phyloP scores from a whole-genome alignment of 768 basidiomycete genomes.

The Phanerochaete carnosa region DNA sequence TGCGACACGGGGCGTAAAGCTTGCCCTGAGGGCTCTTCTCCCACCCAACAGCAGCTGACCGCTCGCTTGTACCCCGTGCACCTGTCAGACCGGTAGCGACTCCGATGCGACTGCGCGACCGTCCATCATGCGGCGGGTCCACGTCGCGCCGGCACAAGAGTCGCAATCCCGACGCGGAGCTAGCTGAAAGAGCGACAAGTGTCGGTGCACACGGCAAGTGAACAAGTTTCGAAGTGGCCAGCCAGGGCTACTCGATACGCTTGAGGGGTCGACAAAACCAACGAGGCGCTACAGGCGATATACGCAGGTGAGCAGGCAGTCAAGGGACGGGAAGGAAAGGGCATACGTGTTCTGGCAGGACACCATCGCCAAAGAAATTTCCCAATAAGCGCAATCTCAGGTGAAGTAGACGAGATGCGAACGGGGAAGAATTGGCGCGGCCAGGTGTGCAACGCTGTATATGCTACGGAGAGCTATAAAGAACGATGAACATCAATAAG shows the following conservation, averaged over 20 bases:
- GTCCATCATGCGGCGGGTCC: constrained; percentile 36
- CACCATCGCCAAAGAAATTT: constrained; percentile 57
- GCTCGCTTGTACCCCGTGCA: constrained; percentile 16
- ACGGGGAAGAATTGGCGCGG: constrained; percentile 62
- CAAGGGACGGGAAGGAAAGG: neutral
- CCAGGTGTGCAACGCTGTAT: constrained; percentile 41
- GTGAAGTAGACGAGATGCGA: constrained; percentile 28
- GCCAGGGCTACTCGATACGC: constrained; percentile 49
- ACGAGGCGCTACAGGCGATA: constrained; percentile 22
- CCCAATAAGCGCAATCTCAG: constrained; percentile 51
- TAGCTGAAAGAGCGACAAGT: constrained; percentile 37
- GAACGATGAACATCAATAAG: no score
- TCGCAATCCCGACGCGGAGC: constrained; percentile 35
- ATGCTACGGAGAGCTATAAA: constrained; percentile 48
- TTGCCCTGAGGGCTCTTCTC: constrained; percentile 90
- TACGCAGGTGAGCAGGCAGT: neutral
- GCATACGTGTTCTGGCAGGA: constrained; percentile 41
- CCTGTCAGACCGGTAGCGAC: constrained; percentile 35
- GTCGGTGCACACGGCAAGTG: constrained; percentile 65
- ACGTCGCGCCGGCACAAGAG: constrained; percentile 80
- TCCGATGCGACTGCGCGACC: constrained; percentile 67
- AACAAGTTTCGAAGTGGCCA: constrained; percentile 96
- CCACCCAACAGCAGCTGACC: constrained; percentile 85
- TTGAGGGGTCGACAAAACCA: constrained; percentile 70
- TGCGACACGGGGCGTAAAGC: constrained; percentile 79